phyloP scores from a whole-genome alignment of 768 basidiomycete genomes.

The Termitomyces sp. region DNA sequence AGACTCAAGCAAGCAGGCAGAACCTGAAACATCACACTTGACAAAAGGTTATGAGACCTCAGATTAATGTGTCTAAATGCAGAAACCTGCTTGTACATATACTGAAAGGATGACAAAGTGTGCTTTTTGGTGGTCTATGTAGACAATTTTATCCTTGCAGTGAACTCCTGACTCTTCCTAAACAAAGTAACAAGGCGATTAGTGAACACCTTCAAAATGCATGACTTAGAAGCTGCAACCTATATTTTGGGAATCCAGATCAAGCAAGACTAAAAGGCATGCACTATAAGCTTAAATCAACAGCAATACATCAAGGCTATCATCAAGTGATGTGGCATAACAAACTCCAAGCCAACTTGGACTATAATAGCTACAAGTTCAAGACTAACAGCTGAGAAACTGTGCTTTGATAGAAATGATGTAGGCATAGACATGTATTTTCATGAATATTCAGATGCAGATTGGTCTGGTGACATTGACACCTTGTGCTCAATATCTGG shows the following conservation, averaged over 20 bases:
- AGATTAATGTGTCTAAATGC: no score
- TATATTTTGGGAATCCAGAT: not conserved
- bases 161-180: not conserved
- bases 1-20: no score
- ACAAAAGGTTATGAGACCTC: no score
- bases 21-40: no score
- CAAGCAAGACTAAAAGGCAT: not conserved
- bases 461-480: no score
- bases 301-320: not conserved
- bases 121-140: no score
- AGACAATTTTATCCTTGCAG: no score
- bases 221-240: not conserved
- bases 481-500: no score
- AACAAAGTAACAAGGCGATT: not conserved
- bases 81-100: no score
- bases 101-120: no score
- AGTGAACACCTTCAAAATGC: not conserved
- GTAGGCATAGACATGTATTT: not conserved
- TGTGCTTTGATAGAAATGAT: no score
- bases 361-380: not conserved
- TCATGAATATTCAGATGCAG: not conserved
- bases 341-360: not conserved
- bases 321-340: not conserved
- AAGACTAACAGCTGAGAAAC: not conserved
- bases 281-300: not conserved